A percentile compares a stretch with the other conserved stretches of the same genome.
Evolutionary conservation across 805 yeast genomes (phyloP).

Genomic region (Candida khao-thaluensis): DNA sequence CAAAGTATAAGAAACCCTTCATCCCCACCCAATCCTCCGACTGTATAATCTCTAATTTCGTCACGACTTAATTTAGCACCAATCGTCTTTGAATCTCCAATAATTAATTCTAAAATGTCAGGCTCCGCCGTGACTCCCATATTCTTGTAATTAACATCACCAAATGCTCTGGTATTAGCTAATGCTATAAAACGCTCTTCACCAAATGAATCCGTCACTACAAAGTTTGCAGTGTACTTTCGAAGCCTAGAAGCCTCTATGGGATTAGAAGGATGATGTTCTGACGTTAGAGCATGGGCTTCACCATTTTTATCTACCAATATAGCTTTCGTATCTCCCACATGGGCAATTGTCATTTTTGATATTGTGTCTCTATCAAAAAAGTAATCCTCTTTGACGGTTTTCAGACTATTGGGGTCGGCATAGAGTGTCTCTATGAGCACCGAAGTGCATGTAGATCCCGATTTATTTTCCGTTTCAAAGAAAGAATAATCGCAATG

Average conservation of each 20-base stretch:
- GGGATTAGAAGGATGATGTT: conserved; percentile 87
- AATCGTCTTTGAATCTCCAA: conserved; percentile 52
- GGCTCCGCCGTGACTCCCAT: conserved; percentile 93
- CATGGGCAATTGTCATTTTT: conserved; percentile 76
- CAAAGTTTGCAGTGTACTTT: conserved; percentile 56
- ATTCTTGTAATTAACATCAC: conserved; percentile 77
- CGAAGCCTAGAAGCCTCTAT: conserved; percentile 72
- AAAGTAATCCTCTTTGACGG: conserved; percentile 42
- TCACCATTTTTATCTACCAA: conserved; percentile 79
- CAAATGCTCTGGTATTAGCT: conserved; percentile 94
- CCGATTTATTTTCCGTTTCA: conserved; percentile 43
- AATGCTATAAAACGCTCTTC: conserved; percentile 78
- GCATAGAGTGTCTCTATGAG: conserved; percentile 50
- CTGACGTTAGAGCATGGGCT: conserved; percentile 73
- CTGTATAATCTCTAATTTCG: conserved; percentile 35
- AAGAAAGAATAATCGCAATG: conserved; percentile 64
- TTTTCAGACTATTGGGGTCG: conserved; percentile 23
- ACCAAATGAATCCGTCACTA: conserved; percentile 89
- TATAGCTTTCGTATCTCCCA: conserved; percentile 89
- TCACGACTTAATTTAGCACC: conserved; percentile 37
- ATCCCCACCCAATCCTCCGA: conserved; percentile 67
- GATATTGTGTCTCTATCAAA: conserved; percentile 68
- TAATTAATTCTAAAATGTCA: conserved; percentile 65
- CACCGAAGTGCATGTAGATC: conserved; percentile 74
- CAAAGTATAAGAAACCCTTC: conserved; percentile 82